phyloP scores from a whole-genome alignment of 768 basidiomycete genomes.

The Suillus paluster region DNA sequence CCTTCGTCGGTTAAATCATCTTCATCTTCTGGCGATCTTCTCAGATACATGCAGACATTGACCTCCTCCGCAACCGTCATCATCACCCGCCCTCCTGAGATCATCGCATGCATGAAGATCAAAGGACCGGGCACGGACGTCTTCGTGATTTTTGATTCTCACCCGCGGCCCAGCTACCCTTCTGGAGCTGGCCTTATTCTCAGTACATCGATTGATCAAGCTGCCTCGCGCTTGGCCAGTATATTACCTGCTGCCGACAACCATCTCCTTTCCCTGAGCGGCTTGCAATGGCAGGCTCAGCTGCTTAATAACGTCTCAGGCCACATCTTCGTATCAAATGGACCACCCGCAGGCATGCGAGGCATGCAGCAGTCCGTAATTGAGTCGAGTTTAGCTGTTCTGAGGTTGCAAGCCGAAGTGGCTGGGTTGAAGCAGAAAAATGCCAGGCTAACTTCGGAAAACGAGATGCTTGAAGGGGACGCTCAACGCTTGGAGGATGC shows the following conservation, averaged over 20 bases:
- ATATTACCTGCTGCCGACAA: slow-evolving; percentile 54
- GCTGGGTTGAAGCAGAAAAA: slow-evolving; percentile 41
- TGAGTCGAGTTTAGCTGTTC: slow-evolving; percentile 53
- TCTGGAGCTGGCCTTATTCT: slow-evolving; percentile 64
- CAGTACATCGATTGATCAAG: slow-evolving; percentile 47
- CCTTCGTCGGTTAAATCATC: too few species aligned
- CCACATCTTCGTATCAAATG: slow-evolving; percentile 51
- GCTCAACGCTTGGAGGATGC: slow-evolving; percentile 17
- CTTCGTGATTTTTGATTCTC: slow-evolving; percentile 71
- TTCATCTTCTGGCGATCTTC: slow-evolving; percentile 9
- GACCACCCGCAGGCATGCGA: slow-evolving; percentile 19
- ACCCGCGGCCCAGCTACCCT: slow-evolving; percentile 62
- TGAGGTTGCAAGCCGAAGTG: slow-evolving; percentile 47
- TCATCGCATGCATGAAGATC: slow-evolving; percentile 55
- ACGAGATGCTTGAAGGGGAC: slow-evolving; percentile 31
- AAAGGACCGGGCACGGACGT: slow-evolving; percentile 28
- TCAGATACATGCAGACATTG: slow-evolving; percentile 28
- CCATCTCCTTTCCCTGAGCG: slow-evolving; percentile 43
- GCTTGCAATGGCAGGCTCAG: slow-evolving; percentile 67
- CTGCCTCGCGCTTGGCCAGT: slow-evolving; percentile 48
- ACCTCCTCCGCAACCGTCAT: slow-evolving; percentile 43
- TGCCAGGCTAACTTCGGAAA: slow-evolving; percentile 26
- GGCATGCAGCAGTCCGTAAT: slow-evolving; percentile 42
- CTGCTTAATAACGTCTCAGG: slow-evolving; percentile 64
- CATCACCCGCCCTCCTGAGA: slow-evolving; percentile 75